Percentiles rank a stretch among this genome's conserved stretches.
Evolutionary conservation across 2,329 filamentous ascomycete genomes (phyloP).

Genomic region (Atkinsonella hypoxylon): DNA sequence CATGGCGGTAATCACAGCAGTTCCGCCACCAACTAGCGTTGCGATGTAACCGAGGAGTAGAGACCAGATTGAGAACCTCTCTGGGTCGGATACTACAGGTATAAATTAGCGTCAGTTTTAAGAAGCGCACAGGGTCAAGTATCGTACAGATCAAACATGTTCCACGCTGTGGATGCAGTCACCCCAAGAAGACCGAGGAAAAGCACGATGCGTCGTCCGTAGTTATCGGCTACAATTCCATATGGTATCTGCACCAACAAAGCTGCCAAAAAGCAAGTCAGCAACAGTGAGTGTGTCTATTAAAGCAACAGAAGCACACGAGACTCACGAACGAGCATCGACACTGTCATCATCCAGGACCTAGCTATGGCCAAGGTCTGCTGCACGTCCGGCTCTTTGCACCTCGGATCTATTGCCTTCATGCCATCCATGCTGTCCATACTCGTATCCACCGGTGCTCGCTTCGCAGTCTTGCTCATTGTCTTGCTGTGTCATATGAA

Average conservation of each 20-base stretch:
- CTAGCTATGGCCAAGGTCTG: background rate
- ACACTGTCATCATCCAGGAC: background rate
- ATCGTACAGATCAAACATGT: background rate
- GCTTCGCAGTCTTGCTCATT: background rate
- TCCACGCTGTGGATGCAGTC: background rate
- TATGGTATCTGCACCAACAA: background rate
- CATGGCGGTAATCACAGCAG: background rate
- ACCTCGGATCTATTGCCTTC: background rate
- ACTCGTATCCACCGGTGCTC: background rate
- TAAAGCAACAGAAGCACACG: background rate
- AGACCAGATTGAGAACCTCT: background rate
- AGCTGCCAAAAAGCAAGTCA: background rate
- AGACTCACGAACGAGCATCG: background rate
- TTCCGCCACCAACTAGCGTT: background rate
- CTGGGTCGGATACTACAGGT: background rate
- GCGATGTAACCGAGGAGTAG: background rate
- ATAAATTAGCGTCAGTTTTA: background rate
- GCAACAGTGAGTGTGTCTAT: background rate
- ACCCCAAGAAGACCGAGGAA: background rate
- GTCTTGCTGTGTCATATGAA: background rate
- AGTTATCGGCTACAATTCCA: background rate
- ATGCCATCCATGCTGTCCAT: background rate
- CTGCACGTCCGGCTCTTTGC: background rate
- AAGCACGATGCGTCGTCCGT: background rate
- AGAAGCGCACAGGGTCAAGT: background rate